Conservation (phyloP, 169 alveolate species). For the Perkinsus olseni region DNA sequence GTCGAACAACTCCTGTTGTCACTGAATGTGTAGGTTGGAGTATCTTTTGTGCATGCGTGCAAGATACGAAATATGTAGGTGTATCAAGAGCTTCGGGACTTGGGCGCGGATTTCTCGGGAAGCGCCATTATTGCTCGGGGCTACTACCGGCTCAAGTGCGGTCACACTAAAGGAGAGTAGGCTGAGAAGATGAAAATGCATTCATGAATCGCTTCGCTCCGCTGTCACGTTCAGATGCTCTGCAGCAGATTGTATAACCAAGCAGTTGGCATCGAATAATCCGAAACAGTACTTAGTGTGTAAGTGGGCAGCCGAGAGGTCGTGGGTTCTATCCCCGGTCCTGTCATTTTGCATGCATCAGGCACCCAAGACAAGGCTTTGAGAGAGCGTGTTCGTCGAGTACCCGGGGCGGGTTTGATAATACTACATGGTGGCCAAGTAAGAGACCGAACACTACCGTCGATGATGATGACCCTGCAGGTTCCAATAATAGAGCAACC, state of each 20-base stretch:
- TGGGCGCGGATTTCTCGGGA: neutral
- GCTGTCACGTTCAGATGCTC: neutral
- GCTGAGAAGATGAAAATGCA: neutral
- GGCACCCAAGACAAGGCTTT: neutral
- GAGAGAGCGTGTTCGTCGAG: neutral
- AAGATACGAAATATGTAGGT: neutral
- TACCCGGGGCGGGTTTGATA: neutral
- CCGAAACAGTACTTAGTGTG: neutral
- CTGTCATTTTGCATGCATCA: neutral
- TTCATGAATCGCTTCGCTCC: neutral
- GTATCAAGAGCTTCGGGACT: neutral
- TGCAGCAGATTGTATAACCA: neutral
- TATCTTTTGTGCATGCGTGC: neutral
- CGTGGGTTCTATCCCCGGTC: neutral
- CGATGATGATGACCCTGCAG: neutral
- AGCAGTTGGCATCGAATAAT: neutral
- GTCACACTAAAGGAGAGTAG: neutral
- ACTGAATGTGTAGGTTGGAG: constrained; percentile 18
- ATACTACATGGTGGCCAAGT: neutral
- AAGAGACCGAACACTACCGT: neutral
- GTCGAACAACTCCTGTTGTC: constrained; percentile 24
- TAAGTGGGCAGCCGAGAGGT: neutral
- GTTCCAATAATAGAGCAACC: neutral
- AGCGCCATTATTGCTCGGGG: neutral
- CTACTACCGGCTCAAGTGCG: constrained; percentile 3